A percentile compares a stretch with the other conserved stretches of the same genome.
These are phyloP conservation scores for Galerina marginata DNA, from an alignment of 768 basidiomycete species.

Conservation along the genomic window DNA sequence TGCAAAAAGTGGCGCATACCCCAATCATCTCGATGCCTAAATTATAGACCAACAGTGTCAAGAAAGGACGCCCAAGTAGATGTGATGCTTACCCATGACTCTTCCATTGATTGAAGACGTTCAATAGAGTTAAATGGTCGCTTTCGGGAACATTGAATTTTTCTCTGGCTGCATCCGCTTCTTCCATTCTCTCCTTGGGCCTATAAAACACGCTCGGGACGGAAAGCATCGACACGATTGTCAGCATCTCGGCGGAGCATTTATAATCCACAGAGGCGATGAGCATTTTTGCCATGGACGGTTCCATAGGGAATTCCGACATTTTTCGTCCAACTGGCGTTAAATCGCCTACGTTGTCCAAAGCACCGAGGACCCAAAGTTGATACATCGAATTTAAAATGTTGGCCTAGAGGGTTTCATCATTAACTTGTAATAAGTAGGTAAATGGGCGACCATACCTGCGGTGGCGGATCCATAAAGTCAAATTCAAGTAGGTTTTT, in stretches of 20 bases:
- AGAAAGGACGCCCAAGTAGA: constrained; percentile 1
- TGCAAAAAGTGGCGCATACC: constrained; percentile 94
- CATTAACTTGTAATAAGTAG: constrained; percentile 1
- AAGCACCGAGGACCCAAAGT: constrained; percentile 96
- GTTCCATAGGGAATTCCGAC: constrained; percentile 99
- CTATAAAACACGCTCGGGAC: constrained; percentile 98
- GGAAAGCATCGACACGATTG: constrained; percentile 98
- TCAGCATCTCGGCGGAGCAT: constrained; percentile 95
- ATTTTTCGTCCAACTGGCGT: constrained; percentile 93
- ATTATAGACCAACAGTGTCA: constrained; percentile 10
- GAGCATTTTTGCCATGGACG: constrained; percentile 98
- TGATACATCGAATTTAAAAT: constrained; percentile 99
- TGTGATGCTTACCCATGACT: constrained; percentile 75
- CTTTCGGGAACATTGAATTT: constrained; percentile 99
- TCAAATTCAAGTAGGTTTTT: constrained; percentile 98
- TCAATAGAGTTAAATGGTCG: constrained; percentile 93
- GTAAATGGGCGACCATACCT: constrained; percentile 50
- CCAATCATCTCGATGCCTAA: constrained; percentile 93
- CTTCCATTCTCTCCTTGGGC: constrained; percentile 96
- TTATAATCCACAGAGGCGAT: constrained; percentile 93
- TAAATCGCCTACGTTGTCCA: constrained; percentile 97
- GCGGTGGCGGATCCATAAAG: constrained; percentile 99
- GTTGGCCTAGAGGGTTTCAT: constrained; percentile 66
- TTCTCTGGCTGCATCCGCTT: constrained; percentile 95
- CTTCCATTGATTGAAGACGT: constrained; percentile 99